phyloP scores from a whole-genome alignment of 2,329 filamentous ascomycete genomes.

The Phaeomoniella chlamydospora region DNA sequence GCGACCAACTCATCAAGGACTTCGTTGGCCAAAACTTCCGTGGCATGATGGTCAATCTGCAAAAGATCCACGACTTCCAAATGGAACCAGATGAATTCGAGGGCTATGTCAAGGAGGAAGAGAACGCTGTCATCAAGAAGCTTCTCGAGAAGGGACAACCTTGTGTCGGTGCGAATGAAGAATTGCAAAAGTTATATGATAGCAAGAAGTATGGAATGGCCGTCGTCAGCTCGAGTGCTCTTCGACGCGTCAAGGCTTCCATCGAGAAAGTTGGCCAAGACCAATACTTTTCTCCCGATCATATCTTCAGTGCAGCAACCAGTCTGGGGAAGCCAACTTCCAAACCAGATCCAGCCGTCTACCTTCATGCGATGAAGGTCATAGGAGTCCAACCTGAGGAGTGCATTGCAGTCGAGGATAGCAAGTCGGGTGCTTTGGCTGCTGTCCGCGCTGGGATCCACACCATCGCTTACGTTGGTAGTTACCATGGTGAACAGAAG shows the following conservation, averaged over 20 bases:
- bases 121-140: conserved; percentile 72
- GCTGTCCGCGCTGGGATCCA: conserved; percentile 65
- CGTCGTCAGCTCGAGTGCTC: conserved; percentile 69
- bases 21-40: conserved; percentile 94
- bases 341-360: conserved; percentile 85
- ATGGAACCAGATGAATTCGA: conserved; percentile 57
- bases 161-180: conserved; percentile 53
- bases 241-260: conserved; percentile 62
- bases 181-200: conserved; percentile 50
- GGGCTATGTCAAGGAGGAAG: conserved; percentile 59
- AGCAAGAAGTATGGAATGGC: conserved; percentile 55
- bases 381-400: conserved; percentile 58
- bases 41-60: conserved; percentile 55
- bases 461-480: conserved; percentile 73
- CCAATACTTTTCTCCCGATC: conserved; percentile 62
- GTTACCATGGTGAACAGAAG: conserved; percentile 47
- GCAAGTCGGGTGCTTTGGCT: conserved; percentile 68
- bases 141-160: conserved; percentile 53
- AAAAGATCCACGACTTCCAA: conserved; percentile 60
- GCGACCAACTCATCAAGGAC: conserved; percentile 63
- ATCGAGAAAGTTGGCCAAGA: conserved; percentile 67
- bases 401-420: conserved; percentile 75
- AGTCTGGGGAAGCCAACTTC: conserved; percentile 66
- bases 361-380: conserved; percentile 60
- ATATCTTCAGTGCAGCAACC: conserved; percentile 70